Conservation (phyloP, 78 protist species). For the Guillardia theta region DNA sequence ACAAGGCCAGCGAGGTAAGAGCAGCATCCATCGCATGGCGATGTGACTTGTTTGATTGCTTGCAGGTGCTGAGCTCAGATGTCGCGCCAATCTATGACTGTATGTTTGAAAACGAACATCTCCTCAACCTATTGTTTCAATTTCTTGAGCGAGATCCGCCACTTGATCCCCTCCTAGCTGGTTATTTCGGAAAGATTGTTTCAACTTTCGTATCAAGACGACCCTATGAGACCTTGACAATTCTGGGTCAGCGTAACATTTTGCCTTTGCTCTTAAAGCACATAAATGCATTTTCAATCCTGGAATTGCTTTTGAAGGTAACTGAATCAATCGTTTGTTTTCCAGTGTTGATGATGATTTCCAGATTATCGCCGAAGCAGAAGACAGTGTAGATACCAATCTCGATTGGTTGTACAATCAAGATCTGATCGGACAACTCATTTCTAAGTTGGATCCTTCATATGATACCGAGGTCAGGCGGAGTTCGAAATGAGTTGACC, state of each 20-base stretch:
- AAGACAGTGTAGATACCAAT: too few species aligned
- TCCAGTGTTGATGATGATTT: too few species aligned
- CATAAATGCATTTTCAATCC: too few species aligned
- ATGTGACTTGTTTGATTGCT: not conserved
- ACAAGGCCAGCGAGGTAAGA: not conserved
- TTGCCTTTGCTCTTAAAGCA: too few species aligned
- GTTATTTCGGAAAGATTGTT: constrained; percentile 12
- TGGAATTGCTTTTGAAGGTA: too few species aligned
- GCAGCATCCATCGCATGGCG: too few species aligned
- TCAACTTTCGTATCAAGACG: not conserved
- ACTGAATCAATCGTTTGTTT: too few species aligned
- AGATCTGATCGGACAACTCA: not conserved
- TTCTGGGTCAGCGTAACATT: too few species aligned
- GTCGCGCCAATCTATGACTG: not conserved
- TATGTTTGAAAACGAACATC: not conserved
- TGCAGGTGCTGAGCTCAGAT: not conserved
- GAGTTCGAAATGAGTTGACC: not conserved
- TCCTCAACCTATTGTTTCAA: not conserved
- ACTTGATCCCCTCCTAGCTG: not conserved
- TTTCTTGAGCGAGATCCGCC: not conserved
- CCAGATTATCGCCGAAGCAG: too few species aligned
- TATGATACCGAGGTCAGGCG: not conserved
- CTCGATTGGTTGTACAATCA: not conserved
- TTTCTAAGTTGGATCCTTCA: not conserved
- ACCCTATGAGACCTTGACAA: not conserved